A percentile compares a stretch with the other conserved stretches of the same genome.
Conservation (phyloP, 2,329 filamentous ascomycete genomes). For the Penicillium janthinellum region DNA sequence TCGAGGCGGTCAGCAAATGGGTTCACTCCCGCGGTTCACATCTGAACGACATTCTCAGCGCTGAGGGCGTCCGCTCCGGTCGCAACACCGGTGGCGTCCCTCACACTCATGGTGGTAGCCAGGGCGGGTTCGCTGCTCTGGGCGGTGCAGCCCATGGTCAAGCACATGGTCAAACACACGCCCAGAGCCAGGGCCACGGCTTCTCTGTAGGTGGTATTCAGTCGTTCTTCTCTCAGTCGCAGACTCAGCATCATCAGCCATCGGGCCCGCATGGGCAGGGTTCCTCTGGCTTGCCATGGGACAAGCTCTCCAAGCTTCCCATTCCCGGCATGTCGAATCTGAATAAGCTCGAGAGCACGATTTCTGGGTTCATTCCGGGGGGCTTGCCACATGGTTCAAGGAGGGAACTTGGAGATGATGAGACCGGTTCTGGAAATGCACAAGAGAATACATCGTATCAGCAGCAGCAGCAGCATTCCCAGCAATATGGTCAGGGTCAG, state of each 20-base stretch:
- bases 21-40: slow-evolving; percentile 66
- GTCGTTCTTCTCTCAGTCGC: slow-evolving; percentile 24
- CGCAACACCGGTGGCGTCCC: slow-evolving; percentile 60
- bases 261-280: slow-evolving; percentile 3
- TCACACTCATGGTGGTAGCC: slow-evolving; percentile 36
- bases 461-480: slow-evolving; percentile 5
- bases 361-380: slow-evolving; percentile 34
- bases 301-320: slow-evolving; percentile 28
- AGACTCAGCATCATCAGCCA: slow-evolving; percentile 27
- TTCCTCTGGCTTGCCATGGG: slow-evolving; percentile 27
- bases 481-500: slow-evolving; percentile 4
- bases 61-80: slow-evolving; percentile 78
- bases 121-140: slow-evolving; percentile 28
- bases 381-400: slow-evolving; percentile 29
- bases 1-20: slow-evolving; percentile 80
- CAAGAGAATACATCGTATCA: slow-evolving; percentile 9
- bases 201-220: slow-evolving; percentile 20
- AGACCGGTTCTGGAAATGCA: neutral
- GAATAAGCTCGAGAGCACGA: slow-evolving; percentile 36
- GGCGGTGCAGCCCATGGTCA: slow-evolving; percentile 24
- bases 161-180: neutral
- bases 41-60: slow-evolving; percentile 75
- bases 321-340: slow-evolving; percentile 41
- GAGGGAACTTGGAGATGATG: slow-evolving; percentile 22
- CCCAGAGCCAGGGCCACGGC: slow-evolving; percentile 19